Percentiles rank a stretch among this genome's conserved stretches.
phyloP scores from a whole-genome alignment of 2,329 filamentous ascomycete species.

The Coniochaeta hoffmannii region DNA sequence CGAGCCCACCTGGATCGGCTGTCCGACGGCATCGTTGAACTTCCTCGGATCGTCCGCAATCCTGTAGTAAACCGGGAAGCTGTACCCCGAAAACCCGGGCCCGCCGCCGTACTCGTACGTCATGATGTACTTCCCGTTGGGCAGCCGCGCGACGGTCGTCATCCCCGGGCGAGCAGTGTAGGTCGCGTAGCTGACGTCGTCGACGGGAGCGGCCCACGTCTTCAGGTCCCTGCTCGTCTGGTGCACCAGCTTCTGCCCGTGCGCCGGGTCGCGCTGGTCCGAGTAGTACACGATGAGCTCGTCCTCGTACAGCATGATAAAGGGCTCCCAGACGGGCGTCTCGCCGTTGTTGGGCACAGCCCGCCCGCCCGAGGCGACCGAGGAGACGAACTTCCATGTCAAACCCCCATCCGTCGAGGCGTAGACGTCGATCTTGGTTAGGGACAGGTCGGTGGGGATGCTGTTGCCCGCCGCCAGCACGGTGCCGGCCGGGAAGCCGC shows the following conservation, averaged over 20 bases:
- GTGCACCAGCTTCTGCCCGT: conserved; percentile 64
- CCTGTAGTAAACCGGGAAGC: conserved; percentile 35
- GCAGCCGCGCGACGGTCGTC: conserved; percentile 43
- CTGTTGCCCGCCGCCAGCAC: conserved; percentile 55
- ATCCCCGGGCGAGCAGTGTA: conserved; percentile 62
- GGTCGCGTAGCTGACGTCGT: conserved; percentile 55
- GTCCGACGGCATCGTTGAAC: background rate
- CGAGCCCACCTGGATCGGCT: background rate
- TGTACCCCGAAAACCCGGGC: conserved; percentile 17
- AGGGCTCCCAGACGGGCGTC: conserved; percentile 68
- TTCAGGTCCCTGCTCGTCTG: conserved; percentile 52
- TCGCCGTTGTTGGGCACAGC: conserved; percentile 56
- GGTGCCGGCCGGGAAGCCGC: conserved; percentile 52
- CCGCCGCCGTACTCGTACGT: conserved; percentile 54
- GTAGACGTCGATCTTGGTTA: conserved; percentile 64
- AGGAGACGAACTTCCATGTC: conserved; percentile 61
- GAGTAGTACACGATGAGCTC: conserved; percentile 62
- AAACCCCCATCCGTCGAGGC: conserved; percentile 52
- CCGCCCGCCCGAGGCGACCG: conserved; percentile 56
- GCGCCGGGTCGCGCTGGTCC: conserved; percentile 57
- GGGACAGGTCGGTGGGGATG: conserved; percentile 46
- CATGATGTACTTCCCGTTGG: conserved; percentile 53
- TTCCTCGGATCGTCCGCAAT: conserved; percentile 3
- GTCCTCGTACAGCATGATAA: conserved; percentile 50
- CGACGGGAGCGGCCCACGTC: conserved; percentile 52